A percentile compares a stretch with the other conserved stretches of the same genome.
Conservation (phyloP, 257 asterid species). For the Primulina huaijiensis region DNA sequence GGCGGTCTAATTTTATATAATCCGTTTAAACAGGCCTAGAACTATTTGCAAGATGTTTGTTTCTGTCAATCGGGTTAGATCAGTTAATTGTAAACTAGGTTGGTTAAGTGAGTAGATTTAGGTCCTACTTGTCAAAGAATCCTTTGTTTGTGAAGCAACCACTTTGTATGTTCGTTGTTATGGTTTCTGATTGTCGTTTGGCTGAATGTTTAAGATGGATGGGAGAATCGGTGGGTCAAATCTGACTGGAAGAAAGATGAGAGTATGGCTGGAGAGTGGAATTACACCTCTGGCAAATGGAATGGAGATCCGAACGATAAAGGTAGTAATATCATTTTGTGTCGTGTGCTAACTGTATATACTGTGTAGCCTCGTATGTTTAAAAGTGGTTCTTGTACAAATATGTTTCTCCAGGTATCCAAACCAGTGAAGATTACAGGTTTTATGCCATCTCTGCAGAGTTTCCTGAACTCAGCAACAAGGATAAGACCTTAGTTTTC, state of each 20-base stretch:
- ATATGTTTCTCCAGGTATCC: slow-evolving; percentile 55
- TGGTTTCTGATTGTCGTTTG: slow-evolving; percentile 24
- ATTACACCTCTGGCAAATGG: slow-evolving; percentile 96
- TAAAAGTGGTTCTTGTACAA: neutral
- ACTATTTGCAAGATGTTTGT: neutral
- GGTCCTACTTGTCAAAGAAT: too few relatives aligned
- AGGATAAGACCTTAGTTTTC: slow-evolving; percentile 79
- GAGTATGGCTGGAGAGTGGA: slow-evolving; percentile 94
- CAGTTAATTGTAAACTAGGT: neutral
- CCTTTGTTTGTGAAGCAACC: neutral
- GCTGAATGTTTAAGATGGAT: slow-evolving; percentile 53
- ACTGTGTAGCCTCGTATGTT: neutral
- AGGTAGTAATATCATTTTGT: slow-evolving; percentile 35
- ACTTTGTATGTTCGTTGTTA: neutral
- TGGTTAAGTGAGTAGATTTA: neutral
- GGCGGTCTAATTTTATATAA: too few relatives aligned
- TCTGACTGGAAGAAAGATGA: slow-evolving; percentile 99
- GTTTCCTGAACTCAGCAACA: slow-evolving; percentile 93
- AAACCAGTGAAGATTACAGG: slow-evolving; percentile 86
- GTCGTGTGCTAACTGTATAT: neutral
- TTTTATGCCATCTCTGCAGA: slow-evolving; percentile 95
- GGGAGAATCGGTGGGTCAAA: slow-evolving; percentile 93
- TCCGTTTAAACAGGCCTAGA: too few relatives aligned
- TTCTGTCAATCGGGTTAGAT: neutral
- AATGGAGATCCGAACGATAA: slow-evolving; percentile 70